Conservation (phyloP, 176 grass and related monocot species). For the Saccharum spontaneum region DNA sequence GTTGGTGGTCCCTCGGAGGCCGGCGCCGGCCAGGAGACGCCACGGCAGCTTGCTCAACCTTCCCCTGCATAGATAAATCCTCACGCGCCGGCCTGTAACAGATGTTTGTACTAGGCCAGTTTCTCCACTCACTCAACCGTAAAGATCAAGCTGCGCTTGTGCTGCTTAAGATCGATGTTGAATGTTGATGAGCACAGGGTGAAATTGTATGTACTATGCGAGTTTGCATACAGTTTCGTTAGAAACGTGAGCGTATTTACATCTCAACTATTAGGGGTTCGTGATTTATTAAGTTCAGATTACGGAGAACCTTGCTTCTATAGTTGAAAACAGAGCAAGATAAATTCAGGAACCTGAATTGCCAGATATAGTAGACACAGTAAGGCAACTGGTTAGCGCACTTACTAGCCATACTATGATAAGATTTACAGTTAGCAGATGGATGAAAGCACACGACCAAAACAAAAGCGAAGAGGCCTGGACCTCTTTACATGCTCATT, state of each 20-base stretch:
- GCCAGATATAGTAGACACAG: background rate
- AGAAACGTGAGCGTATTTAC: background rate
- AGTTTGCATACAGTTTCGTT: background rate
- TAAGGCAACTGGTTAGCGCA: background rate
- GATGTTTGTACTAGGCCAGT: background rate
- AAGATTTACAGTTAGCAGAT: conserved; percentile 3
- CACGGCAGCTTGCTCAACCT: background rate
- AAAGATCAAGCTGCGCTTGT: background rate
- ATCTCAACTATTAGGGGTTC: background rate
- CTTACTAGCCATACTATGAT: background rate
- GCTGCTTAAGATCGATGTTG: background rate
- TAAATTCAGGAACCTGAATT: background rate
- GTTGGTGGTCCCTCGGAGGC: background rate
- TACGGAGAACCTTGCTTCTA: background rate
- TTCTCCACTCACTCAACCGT: background rate
- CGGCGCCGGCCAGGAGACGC: background rate
- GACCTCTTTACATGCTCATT: background rate
- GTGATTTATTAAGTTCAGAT: background rate
- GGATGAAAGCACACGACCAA: background rate
- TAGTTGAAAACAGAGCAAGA: background rate
- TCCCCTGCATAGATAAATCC: background rate
- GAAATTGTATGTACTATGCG: background rate
- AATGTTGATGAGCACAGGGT: background rate
- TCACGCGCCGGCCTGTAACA: background rate
- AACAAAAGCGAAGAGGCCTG: background rate